Evolutionary conservation across 2,329 filamentous ascomycete species (phyloP).

Genomic region (Botryotinia globosa): DNA sequence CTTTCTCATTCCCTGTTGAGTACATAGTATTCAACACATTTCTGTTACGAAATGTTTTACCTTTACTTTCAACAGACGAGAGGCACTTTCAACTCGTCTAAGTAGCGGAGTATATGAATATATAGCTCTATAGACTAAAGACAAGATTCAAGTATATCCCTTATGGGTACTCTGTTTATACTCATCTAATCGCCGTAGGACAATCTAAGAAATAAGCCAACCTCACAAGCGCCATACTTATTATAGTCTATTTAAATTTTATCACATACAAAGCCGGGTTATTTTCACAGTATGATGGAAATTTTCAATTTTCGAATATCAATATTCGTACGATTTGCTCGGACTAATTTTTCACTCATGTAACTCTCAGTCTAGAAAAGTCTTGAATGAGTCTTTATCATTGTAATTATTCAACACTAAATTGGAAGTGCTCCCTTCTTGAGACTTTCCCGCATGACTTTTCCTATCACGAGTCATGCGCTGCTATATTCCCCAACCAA

Average conservation of each 20-base stretch:
- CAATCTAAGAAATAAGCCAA: background rate
- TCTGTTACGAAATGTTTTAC: background rate
- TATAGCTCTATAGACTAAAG: background rate
- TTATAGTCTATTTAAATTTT: background rate
- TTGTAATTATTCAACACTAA: background rate
- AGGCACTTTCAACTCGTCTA: accelerated
- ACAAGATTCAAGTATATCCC: background rate
- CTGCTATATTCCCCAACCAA: background rate
- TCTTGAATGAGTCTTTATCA: background rate
- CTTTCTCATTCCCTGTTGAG: too few species aligned
- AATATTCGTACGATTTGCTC: background rate
- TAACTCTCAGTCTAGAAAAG: background rate
- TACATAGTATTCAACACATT: background rate
- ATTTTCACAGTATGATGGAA: background rate
- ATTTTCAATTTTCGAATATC: background rate
- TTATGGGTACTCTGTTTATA: too few species aligned
- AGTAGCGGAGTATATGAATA: background rate
- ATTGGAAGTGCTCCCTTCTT: background rate
- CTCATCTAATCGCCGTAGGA: too few species aligned
- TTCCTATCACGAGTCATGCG: background rate
- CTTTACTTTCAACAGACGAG: background rate
- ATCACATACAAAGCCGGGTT: background rate
- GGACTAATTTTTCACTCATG: background rate
- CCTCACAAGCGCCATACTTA: background rate
- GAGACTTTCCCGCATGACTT: background rate